Evolutionary conservation across 2,329 filamentous ascomycete species (phyloP).

Genomic region (Pseudopithomyces chartarum): DNA sequence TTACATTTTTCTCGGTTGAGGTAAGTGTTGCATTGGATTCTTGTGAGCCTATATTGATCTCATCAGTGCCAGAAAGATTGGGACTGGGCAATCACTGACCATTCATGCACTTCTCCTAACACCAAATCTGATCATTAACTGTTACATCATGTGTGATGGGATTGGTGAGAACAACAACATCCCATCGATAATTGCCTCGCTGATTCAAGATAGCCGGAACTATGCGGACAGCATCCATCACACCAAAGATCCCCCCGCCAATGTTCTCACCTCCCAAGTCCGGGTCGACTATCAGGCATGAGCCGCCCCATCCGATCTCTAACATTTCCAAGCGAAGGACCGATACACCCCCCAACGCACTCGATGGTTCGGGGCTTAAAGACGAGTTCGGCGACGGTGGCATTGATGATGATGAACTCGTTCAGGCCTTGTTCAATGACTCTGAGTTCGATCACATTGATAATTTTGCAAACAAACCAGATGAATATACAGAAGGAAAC

Average conservation of each 20-base stretch:
- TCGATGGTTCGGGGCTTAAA: constrained; percentile 19
- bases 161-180: constrained; percentile 61
- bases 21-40: constrained; percentile 37
- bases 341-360: constrained; percentile 15
- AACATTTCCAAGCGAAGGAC: constrained; percentile 40
- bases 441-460: constrained; percentile 59
- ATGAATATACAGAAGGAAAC: constrained; percentile 24
- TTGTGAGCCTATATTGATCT: constrained; percentile 17
- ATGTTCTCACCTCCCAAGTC: constrained; percentile 47
- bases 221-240: constrained; percentile 57
- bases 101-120: constrained; percentile 63
- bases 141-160: constrained; percentile 81
- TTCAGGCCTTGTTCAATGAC: constrained; percentile 46
- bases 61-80: constrained; percentile 68
- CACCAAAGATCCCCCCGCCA: constrained; percentile 53
- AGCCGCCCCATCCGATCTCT: constrained; percentile 20
- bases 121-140: constrained; percentile 64
- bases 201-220: constrained; percentile 57
- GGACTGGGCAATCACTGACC: constrained; percentile 63
- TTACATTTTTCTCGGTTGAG: constrained; percentile 69
- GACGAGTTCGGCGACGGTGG: constrained; percentile 61
- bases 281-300: constrained; percentile 19
- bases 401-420: constrained; percentile 59
- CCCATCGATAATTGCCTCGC: not conserved
- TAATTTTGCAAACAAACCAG: constrained; percentile 47